Evolutionary conservation across 768 basidiomycete genomes (phyloP).

Genomic region (Serendipita sp.): DNA sequence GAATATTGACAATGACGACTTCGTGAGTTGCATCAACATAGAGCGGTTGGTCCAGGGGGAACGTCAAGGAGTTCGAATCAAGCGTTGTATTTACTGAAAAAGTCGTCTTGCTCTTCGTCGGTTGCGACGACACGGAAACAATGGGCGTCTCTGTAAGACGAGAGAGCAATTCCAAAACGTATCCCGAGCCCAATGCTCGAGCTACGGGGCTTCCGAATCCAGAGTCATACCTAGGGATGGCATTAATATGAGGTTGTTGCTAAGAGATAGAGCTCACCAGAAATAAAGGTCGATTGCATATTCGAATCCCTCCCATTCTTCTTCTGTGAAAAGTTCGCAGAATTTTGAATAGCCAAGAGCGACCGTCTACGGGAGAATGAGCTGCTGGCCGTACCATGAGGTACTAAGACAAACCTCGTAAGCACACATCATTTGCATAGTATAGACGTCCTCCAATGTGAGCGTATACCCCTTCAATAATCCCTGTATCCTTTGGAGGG

Average conservation of each 20-base stretch:
- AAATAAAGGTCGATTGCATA: constrained; percentile 61
- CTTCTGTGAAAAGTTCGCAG: constrained; percentile 75
- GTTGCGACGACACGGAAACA: constrained; percentile 20
- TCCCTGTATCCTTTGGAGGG: constrained; percentile 39
- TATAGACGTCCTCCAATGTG: constrained; percentile 50
- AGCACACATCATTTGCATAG: constrained; percentile 62
- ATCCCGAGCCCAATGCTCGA: constrained; percentile 61
- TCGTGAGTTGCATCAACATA: constrained; percentile 52
- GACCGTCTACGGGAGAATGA: constrained; percentile 42
- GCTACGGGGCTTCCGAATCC: constrained; percentile 72
- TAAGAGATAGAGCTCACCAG: constrained; percentile 26
- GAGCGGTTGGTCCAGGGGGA: constrained; percentile 19
- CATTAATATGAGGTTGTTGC: constrained; percentile 11
- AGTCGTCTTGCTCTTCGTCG: neutral
- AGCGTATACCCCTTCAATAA: constrained; percentile 46
- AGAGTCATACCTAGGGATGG: constrained; percentile 34
- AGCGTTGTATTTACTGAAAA: constrained; percentile 20
- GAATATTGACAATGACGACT: constrained; percentile 75
- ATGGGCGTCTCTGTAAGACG: constrained; percentile 37
- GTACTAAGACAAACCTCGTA: constrained; percentile 42
- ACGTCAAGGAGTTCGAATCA: constrained; percentile 18
- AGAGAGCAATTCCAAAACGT: constrained; percentile 66
- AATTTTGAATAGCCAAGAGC: constrained; percentile 81
- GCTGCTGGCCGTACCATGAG: neutral
- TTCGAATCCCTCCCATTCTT: constrained; percentile 88